Conservation (phyloP, 164 flowering plant genomes). For the Warburgia ugandensis region DNA sequence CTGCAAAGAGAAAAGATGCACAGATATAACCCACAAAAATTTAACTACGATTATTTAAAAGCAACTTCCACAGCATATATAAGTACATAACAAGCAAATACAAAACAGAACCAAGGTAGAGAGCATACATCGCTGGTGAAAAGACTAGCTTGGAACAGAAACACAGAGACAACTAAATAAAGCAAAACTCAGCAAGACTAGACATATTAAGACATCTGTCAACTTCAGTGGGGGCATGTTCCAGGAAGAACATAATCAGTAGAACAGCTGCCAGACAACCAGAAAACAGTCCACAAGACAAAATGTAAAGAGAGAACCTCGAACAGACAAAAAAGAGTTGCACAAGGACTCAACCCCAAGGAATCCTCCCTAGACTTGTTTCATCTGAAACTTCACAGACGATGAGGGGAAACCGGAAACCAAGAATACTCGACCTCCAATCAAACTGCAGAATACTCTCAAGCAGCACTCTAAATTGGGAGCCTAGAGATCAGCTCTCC, state of each 20-base stretch:
- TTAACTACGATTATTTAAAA: neutral
- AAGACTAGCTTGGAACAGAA: too few species aligned
- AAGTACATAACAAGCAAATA: neutral
- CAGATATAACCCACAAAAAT: neutral
- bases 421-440: neutral
- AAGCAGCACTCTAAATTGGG: neutral
- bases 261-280: neutral
- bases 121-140: too few species aligned
- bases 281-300: neutral
- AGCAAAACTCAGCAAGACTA: too few species aligned
- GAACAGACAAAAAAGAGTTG: neutral
- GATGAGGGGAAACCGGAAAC: too few species aligned
- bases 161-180: too few species aligned
- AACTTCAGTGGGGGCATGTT: too few species aligned
- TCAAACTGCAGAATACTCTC: constrained; percentile 7
- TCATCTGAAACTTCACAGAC: too few species aligned
- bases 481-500: neutral
- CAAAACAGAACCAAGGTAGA: too few species aligned
- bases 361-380: too few species aligned
- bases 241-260: neutral
- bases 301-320: neutral
- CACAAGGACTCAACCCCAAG: neutral
- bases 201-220: too few species aligned
- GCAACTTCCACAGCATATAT: neutral
- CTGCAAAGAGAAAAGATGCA: constrained; percentile 3